Evolutionary conservation across 169 alveolate species (phyloP).

Genomic region (Plasmodium gonderi): DNA sequence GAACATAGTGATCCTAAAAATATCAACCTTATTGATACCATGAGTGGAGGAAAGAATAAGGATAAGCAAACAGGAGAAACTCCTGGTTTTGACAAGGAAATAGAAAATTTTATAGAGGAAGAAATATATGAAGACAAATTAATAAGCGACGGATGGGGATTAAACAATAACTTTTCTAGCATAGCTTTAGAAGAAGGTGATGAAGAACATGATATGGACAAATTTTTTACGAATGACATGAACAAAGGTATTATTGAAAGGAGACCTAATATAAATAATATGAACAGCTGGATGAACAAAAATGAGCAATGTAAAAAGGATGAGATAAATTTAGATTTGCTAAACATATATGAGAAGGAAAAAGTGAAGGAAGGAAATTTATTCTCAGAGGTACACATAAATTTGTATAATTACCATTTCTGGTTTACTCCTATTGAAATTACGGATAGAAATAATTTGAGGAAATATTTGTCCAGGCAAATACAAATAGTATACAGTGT

Average conservation of each 20-base stretch:
- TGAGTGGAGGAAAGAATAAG: not conserved
- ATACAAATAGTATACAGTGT: conserved; percentile 70
- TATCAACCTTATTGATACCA: not conserved
- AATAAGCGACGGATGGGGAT: conserved; percentile 34
- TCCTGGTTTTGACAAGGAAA: not conserved
- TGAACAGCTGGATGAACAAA: not conserved
- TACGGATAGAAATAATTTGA: conserved; percentile 59
- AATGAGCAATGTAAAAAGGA: not conserved
- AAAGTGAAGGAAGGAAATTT: not conserved
- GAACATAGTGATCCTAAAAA: not conserved
- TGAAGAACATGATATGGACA: not conserved
- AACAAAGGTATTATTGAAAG: not conserved
- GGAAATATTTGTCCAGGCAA: conserved; percentile 74
- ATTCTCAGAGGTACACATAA: conserved; percentile 32
- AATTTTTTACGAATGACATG: not conserved
- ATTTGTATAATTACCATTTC: conserved; percentile 60
- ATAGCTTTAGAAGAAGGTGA: conserved; percentile 1
- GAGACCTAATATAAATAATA: not conserved
- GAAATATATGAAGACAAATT: conserved; percentile 7
- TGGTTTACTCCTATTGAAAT: conserved; percentile 77
- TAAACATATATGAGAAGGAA: conserved; percentile 23
- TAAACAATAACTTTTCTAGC: conserved; percentile 22
- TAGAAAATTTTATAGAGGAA: conserved; percentile 9
- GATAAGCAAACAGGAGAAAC: not conserved
- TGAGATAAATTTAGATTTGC: not conserved